Evolutionary conservation across 2,329 filamentous ascomycete species (phyloP).

Genomic region (Ophiocordyceps robertsii): DNA sequence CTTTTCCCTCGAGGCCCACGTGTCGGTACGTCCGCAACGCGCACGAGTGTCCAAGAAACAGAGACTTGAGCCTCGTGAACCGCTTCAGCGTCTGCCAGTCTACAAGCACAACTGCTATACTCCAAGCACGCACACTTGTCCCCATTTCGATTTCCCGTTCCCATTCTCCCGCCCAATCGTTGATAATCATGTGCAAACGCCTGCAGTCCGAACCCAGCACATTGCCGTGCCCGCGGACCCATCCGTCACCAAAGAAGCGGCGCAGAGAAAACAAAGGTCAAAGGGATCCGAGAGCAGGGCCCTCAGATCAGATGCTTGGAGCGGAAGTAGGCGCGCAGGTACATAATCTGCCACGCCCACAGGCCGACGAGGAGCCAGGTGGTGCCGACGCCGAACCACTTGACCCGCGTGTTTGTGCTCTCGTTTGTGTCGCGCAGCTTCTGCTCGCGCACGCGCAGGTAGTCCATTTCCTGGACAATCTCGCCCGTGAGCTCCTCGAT

Average conservation of each 20-base stretch:
- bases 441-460: conserved; percentile 79
- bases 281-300: neutral
- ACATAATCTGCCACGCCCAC: conserved; percentile 95
- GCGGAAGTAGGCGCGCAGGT: conserved; percentile 94
- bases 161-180: no score
- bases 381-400: conserved; percentile 93
- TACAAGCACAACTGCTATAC: no score
- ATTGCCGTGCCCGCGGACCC: neutral
- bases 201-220: neutral
- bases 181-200: no score
- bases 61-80: no score
- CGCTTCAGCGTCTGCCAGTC: no score
- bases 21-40: no score
- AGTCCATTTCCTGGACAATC: conserved; percentile 92
- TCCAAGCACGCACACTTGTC: no score
- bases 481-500: conserved; percentile 85
- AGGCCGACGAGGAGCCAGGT: conserved; percentile 82
- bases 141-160: no score
- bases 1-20: no score
- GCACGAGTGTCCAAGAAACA: no score
- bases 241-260: no score
- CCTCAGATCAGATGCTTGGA: conserved; percentile 26
- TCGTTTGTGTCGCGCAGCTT: conserved; percentile 97
- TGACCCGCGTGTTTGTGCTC: conserved; percentile 97
- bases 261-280: neutral